A percentile compares a stretch with the other conserved stretches of the same genome.
Conservation (phyloP, 1,139 yeast genomes). For the Waltiozyma solani region DNA sequence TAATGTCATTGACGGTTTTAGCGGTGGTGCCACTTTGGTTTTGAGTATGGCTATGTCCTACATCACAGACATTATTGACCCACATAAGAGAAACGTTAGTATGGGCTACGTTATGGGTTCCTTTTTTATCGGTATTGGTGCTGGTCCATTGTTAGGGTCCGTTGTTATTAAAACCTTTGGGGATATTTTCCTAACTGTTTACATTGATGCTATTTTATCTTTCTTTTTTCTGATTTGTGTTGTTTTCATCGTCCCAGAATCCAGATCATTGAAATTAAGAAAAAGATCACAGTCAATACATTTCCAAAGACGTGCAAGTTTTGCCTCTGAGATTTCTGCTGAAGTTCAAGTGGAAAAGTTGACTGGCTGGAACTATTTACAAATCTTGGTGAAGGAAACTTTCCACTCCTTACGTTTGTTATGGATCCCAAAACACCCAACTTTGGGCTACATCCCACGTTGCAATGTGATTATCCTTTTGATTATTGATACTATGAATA, state of each 20-base stretch:
- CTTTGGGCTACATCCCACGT: constrained; percentile 29
- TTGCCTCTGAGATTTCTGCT: constrained; percentile 21
- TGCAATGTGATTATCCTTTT: constrained; percentile 37
- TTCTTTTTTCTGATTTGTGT: constrained; percentile 25
- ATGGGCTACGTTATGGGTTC: constrained; percentile 50
- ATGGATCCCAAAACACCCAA: constrained; percentile 28
- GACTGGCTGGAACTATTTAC: constrained; percentile 1
- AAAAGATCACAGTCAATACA: constrained; percentile 27
- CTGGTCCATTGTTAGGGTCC: constrained; percentile 58
- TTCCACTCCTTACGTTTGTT: constrained; percentile 26
- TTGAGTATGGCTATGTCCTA: constrained; percentile 49
- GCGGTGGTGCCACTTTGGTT: constrained; percentile 47
- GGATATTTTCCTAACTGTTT: constrained; percentile 20
- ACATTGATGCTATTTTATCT: constrained; percentile 15
- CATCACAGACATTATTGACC: constrained; percentile 53
- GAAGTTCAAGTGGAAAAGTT: neutral
- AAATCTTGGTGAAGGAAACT: neutral
- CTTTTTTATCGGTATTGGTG: constrained; percentile 48
- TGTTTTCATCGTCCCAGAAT: constrained; percentile 42
- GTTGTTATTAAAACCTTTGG: constrained; percentile 20
- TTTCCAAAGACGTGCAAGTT: constrained; percentile 22
- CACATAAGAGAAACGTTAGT: constrained; percentile 40
- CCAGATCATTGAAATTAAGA: constrained; percentile 39
- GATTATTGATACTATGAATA: constrained; percentile 33
- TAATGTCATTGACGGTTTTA: constrained; percentile 33